Percentiles rank a stretch among this genome's conserved stretches.
These are phyloP conservation scores for Aspergillus funiculosus DNA, from an alignment of 495 filamentous ascomycete species.

Conservation along the genomic window DNA sequence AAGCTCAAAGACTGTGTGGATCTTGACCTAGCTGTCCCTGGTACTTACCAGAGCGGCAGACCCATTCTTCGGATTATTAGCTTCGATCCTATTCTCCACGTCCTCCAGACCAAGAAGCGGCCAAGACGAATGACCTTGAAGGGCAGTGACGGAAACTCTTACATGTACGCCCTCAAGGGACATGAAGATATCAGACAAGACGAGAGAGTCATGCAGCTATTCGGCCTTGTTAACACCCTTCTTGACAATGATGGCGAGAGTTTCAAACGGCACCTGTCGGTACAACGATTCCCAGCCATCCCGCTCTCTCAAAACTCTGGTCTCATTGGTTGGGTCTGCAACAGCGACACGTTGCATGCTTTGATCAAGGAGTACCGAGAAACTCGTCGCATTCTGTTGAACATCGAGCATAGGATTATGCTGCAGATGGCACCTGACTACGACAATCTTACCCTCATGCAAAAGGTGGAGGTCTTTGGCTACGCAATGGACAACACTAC, in stretches of 20 bases:
- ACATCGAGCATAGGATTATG: slow-evolving; percentile 99
- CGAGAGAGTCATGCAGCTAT: slow-evolving; percentile 98
- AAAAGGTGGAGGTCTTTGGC: slow-evolving; percentile 98
- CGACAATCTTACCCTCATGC: slow-evolving; percentile 97
- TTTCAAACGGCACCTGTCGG: slow-evolving; percentile 93
- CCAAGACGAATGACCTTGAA: slow-evolving; percentile 82
- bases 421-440: slow-evolving; percentile 99
- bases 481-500: slow-evolving; percentile 99
- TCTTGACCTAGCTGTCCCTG: slow-evolving; percentile 86
- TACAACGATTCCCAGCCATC: slow-evolving; percentile 90
- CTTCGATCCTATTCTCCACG: slow-evolving; percentile 81
- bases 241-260: slow-evolving; percentile 87
- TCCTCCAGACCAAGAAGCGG: slow-evolving; percentile 95
- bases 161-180: slow-evolving; percentile 87
- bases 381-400: slow-evolving; percentile 90
- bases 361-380: slow-evolving; percentile 97
- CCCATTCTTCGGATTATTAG: slow-evolving; percentile 78
- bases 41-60: slow-evolving; percentile 86
- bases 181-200: slow-evolving; percentile 99
- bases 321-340: slow-evolving; percentile 93
- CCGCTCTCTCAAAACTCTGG: slow-evolving; percentile 94
- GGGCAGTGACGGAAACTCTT: slow-evolving; percentile 79
- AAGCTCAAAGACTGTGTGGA: slow-evolving; percentile 75
- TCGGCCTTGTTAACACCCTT: slow-evolving; percentile 92
- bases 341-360: slow-evolving; percentile 93